Percentiles rank a stretch among this genome's conserved stretches.
These are phyloP conservation scores for Flammula alnicola DNA, from an alignment of 1,284 basidiomycete genomes.

Conservation along the genomic window DNA sequence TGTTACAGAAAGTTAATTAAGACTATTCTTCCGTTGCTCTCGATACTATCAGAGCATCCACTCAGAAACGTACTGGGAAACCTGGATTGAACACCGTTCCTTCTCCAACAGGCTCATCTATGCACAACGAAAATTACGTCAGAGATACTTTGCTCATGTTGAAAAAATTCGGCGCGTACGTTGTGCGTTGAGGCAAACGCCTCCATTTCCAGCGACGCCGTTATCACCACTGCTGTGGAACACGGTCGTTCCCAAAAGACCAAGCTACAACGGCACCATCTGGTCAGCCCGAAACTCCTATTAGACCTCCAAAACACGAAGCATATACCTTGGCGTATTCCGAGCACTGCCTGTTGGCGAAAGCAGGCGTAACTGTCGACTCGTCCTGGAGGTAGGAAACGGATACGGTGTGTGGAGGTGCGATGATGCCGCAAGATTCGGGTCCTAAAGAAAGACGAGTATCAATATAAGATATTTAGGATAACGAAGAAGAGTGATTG, in stretches of 20 bases:
- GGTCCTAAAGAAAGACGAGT: conserved; percentile 31
- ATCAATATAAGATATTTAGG: background rate
- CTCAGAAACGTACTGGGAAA: conserved; percentile 35
- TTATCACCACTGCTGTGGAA: conserved; percentile 56
- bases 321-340: conserved; percentile 51
- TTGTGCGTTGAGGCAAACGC: conserved; percentile 46
- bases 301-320: background rate
- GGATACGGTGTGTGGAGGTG: conserved; percentile 57
- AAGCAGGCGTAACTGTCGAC: conserved; percentile 47
- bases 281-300: conserved; percentile 12
- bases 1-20: conserved; percentile 33
- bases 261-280: conserved; percentile 34
- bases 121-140: background rate
- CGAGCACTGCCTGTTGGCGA: conserved; percentile 54
- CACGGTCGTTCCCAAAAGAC: conserved; percentile 52
- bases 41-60: background rate
- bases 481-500: background rate
- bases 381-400: conserved; percentile 58
- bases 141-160: conserved; percentile 17
- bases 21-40: background rate
- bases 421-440: conserved; percentile 55
- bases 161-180: conserved; percentile 13
- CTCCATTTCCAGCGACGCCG: conserved; percentile 50
- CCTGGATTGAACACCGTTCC: conserved; percentile 46
- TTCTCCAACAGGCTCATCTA: conserved; percentile 23